Conservation (phyloP, 768 basidiomycete species). For the Suillus weaverae region DNA sequence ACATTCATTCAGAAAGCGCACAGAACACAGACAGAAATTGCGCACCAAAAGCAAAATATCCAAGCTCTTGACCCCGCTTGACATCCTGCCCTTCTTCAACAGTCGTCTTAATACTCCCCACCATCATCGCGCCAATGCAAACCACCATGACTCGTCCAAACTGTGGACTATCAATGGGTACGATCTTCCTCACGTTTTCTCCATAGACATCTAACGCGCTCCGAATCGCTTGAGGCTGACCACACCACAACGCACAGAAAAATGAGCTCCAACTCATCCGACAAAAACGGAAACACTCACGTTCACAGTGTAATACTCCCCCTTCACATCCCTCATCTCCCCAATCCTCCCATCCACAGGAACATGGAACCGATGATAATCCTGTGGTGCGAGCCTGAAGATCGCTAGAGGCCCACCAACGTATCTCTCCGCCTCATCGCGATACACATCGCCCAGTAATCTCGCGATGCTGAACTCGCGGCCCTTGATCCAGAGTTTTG, state of each 20-base stretch:
- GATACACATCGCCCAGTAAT: slow-evolving; percentile 79
- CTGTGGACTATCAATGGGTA: slow-evolving; percentile 84
- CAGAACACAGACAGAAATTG: slow-evolving; percentile 13
- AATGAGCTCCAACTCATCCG: too few species aligned
- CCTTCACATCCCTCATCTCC: slow-evolving; percentile 76
- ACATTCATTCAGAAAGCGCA: slow-evolving; percentile 3
- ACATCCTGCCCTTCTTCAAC: slow-evolving; percentile 83
- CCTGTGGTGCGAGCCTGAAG: slow-evolving; percentile 90
- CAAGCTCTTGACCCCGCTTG: slow-evolving; percentile 84
- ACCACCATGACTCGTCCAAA: slow-evolving; percentile 94
- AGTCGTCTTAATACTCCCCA: slow-evolving; percentile 84
- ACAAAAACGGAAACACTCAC: slow-evolving; percentile 39
- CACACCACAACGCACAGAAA: not conserved
- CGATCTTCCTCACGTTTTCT: slow-evolving; percentile 90
- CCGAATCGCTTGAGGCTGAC: slow-evolving; percentile 88
- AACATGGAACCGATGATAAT: slow-evolving; percentile 93
- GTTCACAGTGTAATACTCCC: slow-evolving; percentile 97
- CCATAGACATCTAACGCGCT: slow-evolving; percentile 90
- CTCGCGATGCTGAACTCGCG: slow-evolving; percentile 84
- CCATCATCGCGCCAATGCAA: slow-evolving; percentile 95
- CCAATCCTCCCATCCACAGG: slow-evolving; percentile 87
- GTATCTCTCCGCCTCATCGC: slow-evolving; percentile 67
- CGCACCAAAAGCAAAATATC: slow-evolving; percentile 93
- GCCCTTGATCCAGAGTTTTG: slow-evolving; percentile 94
- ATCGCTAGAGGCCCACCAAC: slow-evolving; percentile 83